phyloP scores from a whole-genome alignment of 305 asterid genomes.

The Euphrasia arctica region DNA sequence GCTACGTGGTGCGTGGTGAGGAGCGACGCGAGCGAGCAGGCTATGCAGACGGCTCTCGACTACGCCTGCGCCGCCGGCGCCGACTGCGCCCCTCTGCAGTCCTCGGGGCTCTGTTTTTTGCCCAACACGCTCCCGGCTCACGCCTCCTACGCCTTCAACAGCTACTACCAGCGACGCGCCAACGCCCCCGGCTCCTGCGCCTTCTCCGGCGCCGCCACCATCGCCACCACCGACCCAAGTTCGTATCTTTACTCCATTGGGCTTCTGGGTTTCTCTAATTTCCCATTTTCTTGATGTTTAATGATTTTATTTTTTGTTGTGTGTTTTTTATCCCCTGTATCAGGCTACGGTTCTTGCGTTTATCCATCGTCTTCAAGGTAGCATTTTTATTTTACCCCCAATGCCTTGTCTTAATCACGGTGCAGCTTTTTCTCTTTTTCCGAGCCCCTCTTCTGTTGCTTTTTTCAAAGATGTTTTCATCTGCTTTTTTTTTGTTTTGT shows the following conservation, averaged over 20 bases:
- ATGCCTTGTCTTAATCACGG: background rate
- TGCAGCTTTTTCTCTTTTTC: conserved; percentile 14
- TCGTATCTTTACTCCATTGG: background rate
- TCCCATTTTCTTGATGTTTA: background rate
- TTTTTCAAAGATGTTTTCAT: conserved; percentile 23
- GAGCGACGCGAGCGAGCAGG: conserved; percentile 61
- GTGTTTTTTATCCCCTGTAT: background rate
- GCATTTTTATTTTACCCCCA: background rate
- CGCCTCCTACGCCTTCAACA: conserved; percentile 80
- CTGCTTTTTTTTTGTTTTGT: background rate
- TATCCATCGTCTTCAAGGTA: conserved; percentile 79
- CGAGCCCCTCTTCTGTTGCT: conserved; percentile 15
- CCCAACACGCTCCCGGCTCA: conserved; percentile 78
- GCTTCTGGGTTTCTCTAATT: background rate
- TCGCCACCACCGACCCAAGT: conserved; percentile 88
- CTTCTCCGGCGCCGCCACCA: conserved; percentile 60
- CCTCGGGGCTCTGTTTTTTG: conserved; percentile 67
- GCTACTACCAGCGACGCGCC: conserved; percentile 55
- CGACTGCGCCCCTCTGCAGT: conserved; percentile 61
- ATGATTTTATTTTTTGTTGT: background rate
- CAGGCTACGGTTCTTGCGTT: conserved; percentile 91
- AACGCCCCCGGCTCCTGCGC: conserved; percentile 63
- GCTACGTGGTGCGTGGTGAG: conserved; percentile 72
- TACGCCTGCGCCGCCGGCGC: conserved; percentile 81
- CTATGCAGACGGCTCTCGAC: conserved; percentile 57